phyloP scores from a whole-genome alignment of 2,329 filamentous ascomycete genomes.

The Trichoderma hamatum region DNA sequence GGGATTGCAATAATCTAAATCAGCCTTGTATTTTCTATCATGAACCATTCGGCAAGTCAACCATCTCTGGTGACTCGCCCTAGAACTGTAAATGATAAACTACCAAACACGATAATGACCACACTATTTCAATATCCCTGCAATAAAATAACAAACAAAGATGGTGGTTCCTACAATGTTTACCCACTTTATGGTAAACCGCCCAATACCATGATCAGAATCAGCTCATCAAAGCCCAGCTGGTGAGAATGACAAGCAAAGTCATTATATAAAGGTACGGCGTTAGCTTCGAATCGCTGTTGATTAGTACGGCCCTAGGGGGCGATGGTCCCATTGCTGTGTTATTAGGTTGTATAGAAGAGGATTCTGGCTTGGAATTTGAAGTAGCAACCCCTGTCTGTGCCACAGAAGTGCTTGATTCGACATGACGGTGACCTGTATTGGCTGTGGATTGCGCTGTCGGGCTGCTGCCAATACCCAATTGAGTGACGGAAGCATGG shows the following conservation, averaged over 20 bases:
- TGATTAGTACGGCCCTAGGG: background rate
- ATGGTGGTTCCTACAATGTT: slow-evolving; percentile 21
- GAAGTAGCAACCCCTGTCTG: background rate
- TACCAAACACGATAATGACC: slow-evolving; percentile 30
- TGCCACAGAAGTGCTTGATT: background rate
- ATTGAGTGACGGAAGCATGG: background rate
- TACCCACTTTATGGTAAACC: background rate
- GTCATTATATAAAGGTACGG: background rate
- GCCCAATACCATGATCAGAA: background rate
- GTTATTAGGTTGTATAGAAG: background rate
- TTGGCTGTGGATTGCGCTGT: background rate
- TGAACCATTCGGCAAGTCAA: slow-evolving; percentile 7
- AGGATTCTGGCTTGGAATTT: background rate
- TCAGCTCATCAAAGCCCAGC: background rate
- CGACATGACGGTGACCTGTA: background rate
- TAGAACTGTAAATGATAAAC: slow-evolving; percentile 29
- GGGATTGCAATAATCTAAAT: background rate
- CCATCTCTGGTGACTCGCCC: slow-evolving; percentile 19
- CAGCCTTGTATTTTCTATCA: slow-evolving; percentile 20
- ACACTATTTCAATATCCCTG: slow-evolving; percentile 28
- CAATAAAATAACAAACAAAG: slow-evolving; percentile 29
- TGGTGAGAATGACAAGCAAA: background rate
- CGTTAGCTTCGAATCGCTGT: background rate
- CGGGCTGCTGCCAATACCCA: background rate
- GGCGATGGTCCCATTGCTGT: background rate